Evolutionary conservation across 2,329 filamentous ascomycete genomes (phyloP).

Genomic region (Ceratocystis cacaofunesta): DNA sequence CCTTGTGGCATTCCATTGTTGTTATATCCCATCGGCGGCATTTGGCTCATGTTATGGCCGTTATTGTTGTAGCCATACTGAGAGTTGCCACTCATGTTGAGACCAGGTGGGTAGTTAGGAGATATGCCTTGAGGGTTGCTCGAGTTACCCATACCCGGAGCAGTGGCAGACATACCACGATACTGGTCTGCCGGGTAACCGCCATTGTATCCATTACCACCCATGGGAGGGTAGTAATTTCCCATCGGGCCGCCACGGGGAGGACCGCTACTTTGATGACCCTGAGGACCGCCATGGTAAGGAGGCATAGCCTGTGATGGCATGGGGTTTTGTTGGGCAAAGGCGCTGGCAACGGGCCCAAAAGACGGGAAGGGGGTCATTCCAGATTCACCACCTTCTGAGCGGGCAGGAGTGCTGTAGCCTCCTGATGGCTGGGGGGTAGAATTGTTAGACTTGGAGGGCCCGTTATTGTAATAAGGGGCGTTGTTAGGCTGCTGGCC

Average conservation of each 20-base stretch:
- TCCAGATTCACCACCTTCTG: conserved; percentile 28
- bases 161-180: conserved; percentile 40
- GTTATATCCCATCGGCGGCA: conserved; percentile 31
- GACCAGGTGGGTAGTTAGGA: conserved; percentile 31
- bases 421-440: conserved; percentile 1
- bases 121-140: conserved; percentile 36
- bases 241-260: conserved; percentile 39
- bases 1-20: conserved; percentile 25
- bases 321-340: conserved; percentile 31
- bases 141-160: conserved; percentile 29
- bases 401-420: conserved; percentile 28
- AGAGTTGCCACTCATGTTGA: conserved; percentile 27
- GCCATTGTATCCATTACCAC: conserved; percentile 25
- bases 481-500: conserved; percentile 21
- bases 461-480: conserved; percentile 37
- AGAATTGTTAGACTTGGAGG: conserved; percentile 29
- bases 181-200: conserved; percentile 34
- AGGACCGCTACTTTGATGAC: conserved; percentile 43
- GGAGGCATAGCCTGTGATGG: conserved; percentile 30
- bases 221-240: conserved; percentile 41
- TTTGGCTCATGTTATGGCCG: conserved; percentile 31
- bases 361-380: conserved; percentile 37
- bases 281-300: conserved; percentile 40
- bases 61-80: conserved; percentile 31
- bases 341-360: conserved; percentile 38